These are phyloP conservation scores for Babesia gibsoni DNA, from an alignment of 169 alveolate species.

Conservation along the genomic window DNA sequence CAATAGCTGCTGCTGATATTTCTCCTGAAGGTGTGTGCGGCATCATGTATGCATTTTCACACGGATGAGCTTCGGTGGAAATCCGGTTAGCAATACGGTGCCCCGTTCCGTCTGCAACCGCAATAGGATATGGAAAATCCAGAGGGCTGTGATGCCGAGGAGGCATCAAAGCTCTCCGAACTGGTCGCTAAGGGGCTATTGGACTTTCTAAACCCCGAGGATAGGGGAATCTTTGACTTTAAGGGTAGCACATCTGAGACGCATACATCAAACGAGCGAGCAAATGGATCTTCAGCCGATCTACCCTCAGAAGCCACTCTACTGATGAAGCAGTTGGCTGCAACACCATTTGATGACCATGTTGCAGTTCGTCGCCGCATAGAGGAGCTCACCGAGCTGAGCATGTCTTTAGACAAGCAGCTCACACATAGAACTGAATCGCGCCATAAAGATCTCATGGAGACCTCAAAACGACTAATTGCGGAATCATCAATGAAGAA, in stretches of 20 bases:
- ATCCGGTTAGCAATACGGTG: no score
- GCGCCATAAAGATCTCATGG: slow-evolving; percentile 38
- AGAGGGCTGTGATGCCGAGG: neutral
- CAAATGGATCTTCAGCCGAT: neutral
- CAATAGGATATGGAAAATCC: neutral
- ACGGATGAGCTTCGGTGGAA: no score
- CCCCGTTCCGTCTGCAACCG: no score
- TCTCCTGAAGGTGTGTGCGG: no score
- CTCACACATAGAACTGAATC: slow-evolving; percentile 26
- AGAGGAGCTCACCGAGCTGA: slow-evolving; percentile 6
- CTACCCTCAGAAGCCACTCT: neutral
- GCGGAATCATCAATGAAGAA: neutral
- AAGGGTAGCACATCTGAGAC: neutral
- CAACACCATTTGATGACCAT: neutral
- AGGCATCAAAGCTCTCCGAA: neutral
- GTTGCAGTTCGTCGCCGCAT: slow-evolving; percentile 8
- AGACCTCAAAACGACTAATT: neutral
- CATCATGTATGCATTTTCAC: no score
- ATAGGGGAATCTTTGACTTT: neutral
- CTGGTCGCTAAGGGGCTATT: neutral
- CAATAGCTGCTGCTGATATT: no score
- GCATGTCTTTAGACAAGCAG: slow-evolving; percentile 37
- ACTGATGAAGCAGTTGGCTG: neutral
- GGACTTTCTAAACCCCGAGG: neutral
- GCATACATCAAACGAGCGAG: neutral